Percentiles rank a stretch among this genome's conserved stretches.
These are phyloP conservation scores for Alternaria atra DNA, from an alignment of 2,329 filamentous ascomycete species.

Conservation along the genomic window DNA sequence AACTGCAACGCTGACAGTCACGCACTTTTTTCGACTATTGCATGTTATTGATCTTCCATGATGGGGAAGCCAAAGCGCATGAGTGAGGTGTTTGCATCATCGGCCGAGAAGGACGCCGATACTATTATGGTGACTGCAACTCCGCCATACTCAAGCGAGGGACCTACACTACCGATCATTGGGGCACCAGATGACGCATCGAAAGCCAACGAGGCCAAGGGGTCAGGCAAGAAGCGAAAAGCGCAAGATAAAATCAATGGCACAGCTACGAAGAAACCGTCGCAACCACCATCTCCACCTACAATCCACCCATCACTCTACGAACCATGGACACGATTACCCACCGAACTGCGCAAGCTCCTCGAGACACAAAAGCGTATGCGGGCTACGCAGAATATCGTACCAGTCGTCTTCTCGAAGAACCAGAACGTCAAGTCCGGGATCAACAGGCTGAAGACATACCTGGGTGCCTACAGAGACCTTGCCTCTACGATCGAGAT, in stretches of 20 bases:
- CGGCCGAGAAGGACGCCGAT: slow-evolving; percentile 14
- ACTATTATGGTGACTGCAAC: slow-evolving; percentile 10
- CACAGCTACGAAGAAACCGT: background rate
- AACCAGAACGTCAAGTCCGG: slow-evolving; percentile 34
- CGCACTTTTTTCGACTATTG: background rate
- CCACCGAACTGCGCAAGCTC: slow-evolving; percentile 12
- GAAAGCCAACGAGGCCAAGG: background rate
- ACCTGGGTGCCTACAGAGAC: slow-evolving; percentile 18
- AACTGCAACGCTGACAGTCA: background rate
- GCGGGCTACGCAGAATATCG: slow-evolving; percentile 11
- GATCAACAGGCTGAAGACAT: slow-evolving; percentile 23
- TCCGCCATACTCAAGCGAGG: slow-evolving; percentile 31
- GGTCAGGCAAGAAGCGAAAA: slow-evolving; percentile 21
- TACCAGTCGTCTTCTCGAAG: slow-evolving; percentile 28
- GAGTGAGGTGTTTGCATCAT: slow-evolving; percentile 33
- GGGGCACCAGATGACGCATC: slow-evolving; percentile 1
- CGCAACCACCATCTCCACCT: slow-evolving; percentile 5
- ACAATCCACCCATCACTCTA: slow-evolving; percentile 28
- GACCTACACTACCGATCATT: slow-evolving; percentile 30
- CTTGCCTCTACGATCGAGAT: slow-evolving; percentile 17
- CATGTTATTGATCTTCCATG: background rate
- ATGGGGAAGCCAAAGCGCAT: slow-evolving; percentile 31
- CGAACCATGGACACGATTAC: slow-evolving; percentile 30
- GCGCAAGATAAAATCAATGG: background rate
- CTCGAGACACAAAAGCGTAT: slow-evolving; percentile 11